Conservation (phyloP, 805 yeast genomes). For the Danielozyma ontarioensis region DNA sequence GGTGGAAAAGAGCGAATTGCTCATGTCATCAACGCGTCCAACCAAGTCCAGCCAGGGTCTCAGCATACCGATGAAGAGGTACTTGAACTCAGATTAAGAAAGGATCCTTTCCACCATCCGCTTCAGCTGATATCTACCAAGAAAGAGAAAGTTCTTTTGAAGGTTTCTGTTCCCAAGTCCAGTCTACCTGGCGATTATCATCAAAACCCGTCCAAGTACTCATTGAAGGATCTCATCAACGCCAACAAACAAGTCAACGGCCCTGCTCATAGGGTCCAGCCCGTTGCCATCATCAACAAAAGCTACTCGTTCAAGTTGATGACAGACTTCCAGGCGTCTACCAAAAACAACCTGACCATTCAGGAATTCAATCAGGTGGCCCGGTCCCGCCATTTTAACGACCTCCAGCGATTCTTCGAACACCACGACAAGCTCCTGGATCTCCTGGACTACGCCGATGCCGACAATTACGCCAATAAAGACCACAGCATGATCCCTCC, state of each 20-base stretch:
- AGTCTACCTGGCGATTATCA: constrained; percentile 35
- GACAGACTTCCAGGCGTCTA: constrained; percentile 78
- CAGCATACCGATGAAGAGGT: constrained; percentile 25
- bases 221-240: constrained; percentile 37
- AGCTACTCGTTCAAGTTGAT: constrained; percentile 77
- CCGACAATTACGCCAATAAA: constrained; percentile 20
- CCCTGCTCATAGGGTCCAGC: constrained; percentile 41
- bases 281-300: constrained; percentile 62
- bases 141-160: constrained; percentile 55
- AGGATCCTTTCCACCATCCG: constrained; percentile 54
- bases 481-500: constrained; percentile 77
- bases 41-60: constrained; percentile 13
- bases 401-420: constrained; percentile 20
- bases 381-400: constrained; percentile 17
- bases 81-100: constrained; percentile 37
- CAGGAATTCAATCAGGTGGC: constrained; percentile 24
- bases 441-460: constrained; percentile 23
- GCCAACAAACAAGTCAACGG: constrained; percentile 23
- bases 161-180: constrained; percentile 56
- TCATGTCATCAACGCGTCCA: constrained; percentile 34
- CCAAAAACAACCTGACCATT: constrained; percentile 44
- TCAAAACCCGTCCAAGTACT: constrained; percentile 26
- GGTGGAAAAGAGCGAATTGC: constrained; percentile 53
- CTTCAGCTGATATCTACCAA: constrained; percentile 48
- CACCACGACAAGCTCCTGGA: constrained; percentile 16